These are phyloP conservation scores for Saprolegnia diclina DNA, from an alignment of 352 stramenopile genomes.

Conservation along the genomic window DNA sequence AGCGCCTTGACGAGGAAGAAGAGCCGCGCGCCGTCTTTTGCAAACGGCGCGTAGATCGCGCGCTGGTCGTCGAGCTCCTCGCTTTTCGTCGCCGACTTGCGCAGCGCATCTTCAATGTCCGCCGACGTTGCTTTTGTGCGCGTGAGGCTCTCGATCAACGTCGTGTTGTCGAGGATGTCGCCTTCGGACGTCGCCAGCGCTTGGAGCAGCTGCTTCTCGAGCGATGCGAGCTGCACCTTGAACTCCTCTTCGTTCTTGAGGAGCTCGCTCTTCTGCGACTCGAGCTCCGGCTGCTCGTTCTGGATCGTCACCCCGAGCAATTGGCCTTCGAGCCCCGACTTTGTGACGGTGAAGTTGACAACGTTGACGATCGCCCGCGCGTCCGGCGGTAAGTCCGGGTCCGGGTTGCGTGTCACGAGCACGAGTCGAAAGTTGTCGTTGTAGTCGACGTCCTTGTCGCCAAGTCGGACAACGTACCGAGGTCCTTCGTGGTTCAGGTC, in stretches of 20 bases:
- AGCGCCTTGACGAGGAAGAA: conserved; percentile 93
- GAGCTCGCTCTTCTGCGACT: conserved; percentile 90
- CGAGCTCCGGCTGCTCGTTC: conserved; percentile 90
- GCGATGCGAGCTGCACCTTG: conserved; percentile 88
- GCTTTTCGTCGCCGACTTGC: conserved; percentile 84
- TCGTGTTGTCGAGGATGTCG: conserved; percentile 93
- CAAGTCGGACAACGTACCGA: conserved; percentile 86
- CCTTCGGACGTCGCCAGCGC: conserved; percentile 90
- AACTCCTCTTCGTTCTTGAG: conserved; percentile 91
- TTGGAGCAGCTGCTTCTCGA: conserved; percentile 93
- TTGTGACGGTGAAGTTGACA: conserved; percentile 95
- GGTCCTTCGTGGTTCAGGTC: conserved; percentile 89
- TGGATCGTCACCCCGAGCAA: conserved; percentile 92
- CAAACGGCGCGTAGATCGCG: conserved; percentile 87
- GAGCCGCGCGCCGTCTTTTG: conserved; percentile 81
- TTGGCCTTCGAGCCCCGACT: conserved; percentile 89
- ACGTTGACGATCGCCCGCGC: conserved; percentile 86
- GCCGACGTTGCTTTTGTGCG: conserved; percentile 89
- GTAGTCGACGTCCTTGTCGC: conserved; percentile 92
- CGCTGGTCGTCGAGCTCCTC: conserved; percentile 90
- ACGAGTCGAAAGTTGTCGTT: conserved; percentile 93
- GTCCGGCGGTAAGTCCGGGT: conserved; percentile 82
- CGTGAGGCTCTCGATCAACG: conserved; percentile 91
- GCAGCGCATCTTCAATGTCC: conserved; percentile 87
- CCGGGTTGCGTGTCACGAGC: conserved; percentile 88